Evolutionary conservation across 2,329 filamentous ascomycete genomes (phyloP).

Genomic region (Laburnicola sp.): DNA sequence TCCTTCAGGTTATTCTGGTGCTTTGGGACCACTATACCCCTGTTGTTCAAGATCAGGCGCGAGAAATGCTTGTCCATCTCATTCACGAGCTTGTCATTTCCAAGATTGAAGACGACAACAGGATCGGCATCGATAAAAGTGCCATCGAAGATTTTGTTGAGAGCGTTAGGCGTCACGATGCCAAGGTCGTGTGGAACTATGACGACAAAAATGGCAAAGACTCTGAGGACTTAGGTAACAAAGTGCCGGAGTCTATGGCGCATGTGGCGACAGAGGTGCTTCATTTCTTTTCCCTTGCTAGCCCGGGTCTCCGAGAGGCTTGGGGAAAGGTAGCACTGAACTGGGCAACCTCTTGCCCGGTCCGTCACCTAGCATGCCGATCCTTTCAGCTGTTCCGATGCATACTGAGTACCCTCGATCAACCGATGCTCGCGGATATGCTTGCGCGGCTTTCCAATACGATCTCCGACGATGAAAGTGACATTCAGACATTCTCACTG

Average conservation of each 20-base stretch:
- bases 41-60: constrained; percentile 92
- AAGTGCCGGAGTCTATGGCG: constrained; percentile 86
- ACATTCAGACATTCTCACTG: constrained; percentile 97
- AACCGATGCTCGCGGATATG: constrained; percentile 96
- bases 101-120: constrained; percentile 67
- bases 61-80: constrained; percentile 96
- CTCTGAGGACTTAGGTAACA: constrained; percentile 69
- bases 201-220: constrained; percentile 82
- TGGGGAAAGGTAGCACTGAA: constrained; percentile 89
- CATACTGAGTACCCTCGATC: constrained; percentile 86
- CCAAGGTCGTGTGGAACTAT: constrained; percentile 88
- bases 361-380: constrained; percentile 89
- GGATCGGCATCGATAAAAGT: constrained; percentile 66
- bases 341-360: constrained; percentile 96
- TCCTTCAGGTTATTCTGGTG: constrained; percentile 89
- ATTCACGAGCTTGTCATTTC: constrained; percentile 93
- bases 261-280: constrained; percentile 80
- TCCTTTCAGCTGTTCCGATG: constrained; percentile 98
- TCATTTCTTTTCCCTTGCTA: constrained; percentile 80
- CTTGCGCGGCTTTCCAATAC: constrained; percentile 93
- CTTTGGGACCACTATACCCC: constrained; percentile 97
- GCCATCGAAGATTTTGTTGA: constrained; percentile 88
- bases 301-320: constrained; percentile 83
- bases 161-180: constrained; percentile 79
- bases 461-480: constrained; percentile 87